phyloP scores from a whole-genome alignment of 208 protist species.

The Tritrichomonas foetus region DNA sequence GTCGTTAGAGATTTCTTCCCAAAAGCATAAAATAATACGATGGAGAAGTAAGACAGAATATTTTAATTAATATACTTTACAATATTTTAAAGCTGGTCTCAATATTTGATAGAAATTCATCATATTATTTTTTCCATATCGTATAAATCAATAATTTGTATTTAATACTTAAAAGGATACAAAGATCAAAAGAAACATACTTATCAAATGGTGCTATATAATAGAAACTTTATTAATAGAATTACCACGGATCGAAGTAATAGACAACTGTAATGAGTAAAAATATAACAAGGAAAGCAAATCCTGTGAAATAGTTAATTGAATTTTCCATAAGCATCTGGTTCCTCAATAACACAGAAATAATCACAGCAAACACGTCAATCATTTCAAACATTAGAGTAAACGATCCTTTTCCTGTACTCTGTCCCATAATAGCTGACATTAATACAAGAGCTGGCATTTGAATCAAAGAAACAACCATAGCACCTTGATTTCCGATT shows the following conservation, averaged over 20 bases:
- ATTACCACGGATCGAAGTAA: neutral
- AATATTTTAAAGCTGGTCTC: no score
- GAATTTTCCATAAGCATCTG: slow-evolving; percentile 25
- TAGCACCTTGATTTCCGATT: slow-evolving; percentile 22
- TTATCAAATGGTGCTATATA: no score
- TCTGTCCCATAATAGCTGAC: neutral
- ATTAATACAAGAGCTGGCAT: neutral
- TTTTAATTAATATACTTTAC: no score
- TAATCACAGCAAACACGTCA: slow-evolving; percentile 8
- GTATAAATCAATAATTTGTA: no score
- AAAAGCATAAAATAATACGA: no score
- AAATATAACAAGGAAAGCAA: slow-evolving; percentile 1
- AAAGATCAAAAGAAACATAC: no score
- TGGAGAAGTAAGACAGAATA: no score
- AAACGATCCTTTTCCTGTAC: neutral
- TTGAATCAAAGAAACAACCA: slow-evolving; percentile 34
- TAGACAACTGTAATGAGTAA: neutral
- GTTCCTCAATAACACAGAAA: neutral
- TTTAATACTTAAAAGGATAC: no score
- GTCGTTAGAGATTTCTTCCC: no score
- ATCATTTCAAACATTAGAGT: slow-evolving; percentile 37
- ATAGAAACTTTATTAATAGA: no score
- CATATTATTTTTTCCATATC: no score
- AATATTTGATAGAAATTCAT: no score
- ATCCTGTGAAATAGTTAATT: slow-evolving; percentile 31